Base-by-base conservation (phyloP, 768 basidiomycete genomes). In the Mrakia blollopis region DNA sequence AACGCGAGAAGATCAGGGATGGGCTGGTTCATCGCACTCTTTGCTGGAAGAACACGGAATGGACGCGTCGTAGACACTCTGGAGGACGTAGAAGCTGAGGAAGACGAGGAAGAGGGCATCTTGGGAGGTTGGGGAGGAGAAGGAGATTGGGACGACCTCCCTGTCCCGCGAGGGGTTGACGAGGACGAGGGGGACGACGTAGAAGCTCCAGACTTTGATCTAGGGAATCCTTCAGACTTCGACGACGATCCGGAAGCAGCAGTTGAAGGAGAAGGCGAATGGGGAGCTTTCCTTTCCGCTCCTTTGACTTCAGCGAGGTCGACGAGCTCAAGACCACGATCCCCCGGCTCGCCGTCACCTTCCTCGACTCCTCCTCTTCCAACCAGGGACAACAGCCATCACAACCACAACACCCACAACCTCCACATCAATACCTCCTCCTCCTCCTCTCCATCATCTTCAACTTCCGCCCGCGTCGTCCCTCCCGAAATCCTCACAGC, bases 121-220 rank as follows among this genome's bases (percentile, higher is more conserved):
- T 21, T 71, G 25, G 69, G 69, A 37, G 72, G 25, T 35, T 68
- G 65, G 65, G 65, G 65, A 68, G 65, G 65, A 21, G 65, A 68
- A n/a, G 65, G 21, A 10, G 65, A 68, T 23, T 68, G 65, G 65
- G 73, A 73, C 25, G 73, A 73, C 11, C 28, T 69, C 23, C 37
- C 39, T 41, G 25, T n/a, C 23, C 47, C n/a, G 50, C 47, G 69
- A 52, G 44, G 47, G 30, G 37, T n/a, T 9, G n/a, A 13, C 21
- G 39, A n/a, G 10, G 35, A 44, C 7, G 37, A 18, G 18, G 72
- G 61, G 10, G 73, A 73, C 11, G 52, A 44, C 2, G 44, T 18
- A 21, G n/a, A 28, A 7, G 35, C 35, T 52, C 54, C 6, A n/a
- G 73, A 57, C 61, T 44, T 57, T 1, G 73, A 61, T n/a, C 57